phyloP scores from a whole-genome alignment of 768 basidiomycete genomes.

The Pleurotus platypus region DNA sequence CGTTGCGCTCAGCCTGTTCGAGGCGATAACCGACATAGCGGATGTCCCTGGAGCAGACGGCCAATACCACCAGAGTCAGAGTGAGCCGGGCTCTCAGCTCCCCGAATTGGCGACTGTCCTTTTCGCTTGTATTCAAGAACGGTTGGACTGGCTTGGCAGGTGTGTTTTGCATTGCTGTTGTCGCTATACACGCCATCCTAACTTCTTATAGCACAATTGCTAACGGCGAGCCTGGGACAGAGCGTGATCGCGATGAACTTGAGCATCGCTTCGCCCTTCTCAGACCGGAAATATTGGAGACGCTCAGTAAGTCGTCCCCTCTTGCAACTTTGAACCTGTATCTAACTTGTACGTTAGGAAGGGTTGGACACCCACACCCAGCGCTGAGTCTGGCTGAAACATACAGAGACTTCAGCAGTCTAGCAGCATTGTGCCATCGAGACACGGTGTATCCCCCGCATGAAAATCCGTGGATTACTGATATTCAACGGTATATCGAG shows the following conservation, averaged over 20 bases:
- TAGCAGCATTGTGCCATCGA: constrained; percentile 82
- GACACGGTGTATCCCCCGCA: constrained; percentile 60
- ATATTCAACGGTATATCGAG: constrained; percentile 72
- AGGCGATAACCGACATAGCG: constrained; percentile 48
- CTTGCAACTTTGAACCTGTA: not conserved
- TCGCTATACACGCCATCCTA: too few relatives aligned
- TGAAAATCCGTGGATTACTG: constrained; percentile 56
- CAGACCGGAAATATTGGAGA: constrained; percentile 74
- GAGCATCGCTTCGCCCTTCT: constrained; percentile 66
- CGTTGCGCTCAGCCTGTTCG: constrained; percentile 67
- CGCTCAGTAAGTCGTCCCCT: constrained; percentile 57
- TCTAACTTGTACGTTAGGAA: constrained; percentile 38
- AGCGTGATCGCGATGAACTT: constrained; percentile 56
- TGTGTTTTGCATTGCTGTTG: constrained; percentile 13
- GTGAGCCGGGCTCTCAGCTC: constrained; percentile 49
- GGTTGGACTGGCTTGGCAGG: constrained; percentile 68
- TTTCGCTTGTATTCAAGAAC: constrained; percentile 66
- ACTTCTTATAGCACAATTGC: constrained; percentile 35
- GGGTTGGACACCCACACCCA: constrained; percentile 57
- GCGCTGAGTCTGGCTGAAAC: constrained; percentile 85
- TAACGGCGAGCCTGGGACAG: constrained; percentile 42
- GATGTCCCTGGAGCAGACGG: constrained; percentile 31
- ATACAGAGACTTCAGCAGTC: constrained; percentile 79
- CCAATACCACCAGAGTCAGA: constrained; percentile 19
- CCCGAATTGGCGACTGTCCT: constrained; percentile 61